phyloP scores from a whole-genome alignment of 306 rosid species.

The Vigna unguiculata region DNA sequence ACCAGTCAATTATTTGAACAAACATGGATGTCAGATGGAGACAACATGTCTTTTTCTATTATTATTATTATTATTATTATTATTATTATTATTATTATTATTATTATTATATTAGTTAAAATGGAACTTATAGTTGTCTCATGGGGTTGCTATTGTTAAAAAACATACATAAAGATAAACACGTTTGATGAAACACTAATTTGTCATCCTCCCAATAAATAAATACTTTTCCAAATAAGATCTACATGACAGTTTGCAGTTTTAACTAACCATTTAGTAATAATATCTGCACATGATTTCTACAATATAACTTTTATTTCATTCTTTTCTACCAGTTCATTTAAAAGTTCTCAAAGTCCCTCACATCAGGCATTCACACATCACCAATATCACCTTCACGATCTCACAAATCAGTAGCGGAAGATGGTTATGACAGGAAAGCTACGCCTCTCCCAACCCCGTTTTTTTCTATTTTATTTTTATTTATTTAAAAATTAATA shows the following conservation, averaged over 20 bases:
- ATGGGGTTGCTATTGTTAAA: too few species aligned
- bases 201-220: slow-evolving; percentile 25
- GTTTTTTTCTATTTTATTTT: too few species aligned
- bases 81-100: too few species aligned
- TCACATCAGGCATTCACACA: slow-evolving; percentile 6
- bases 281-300: neutral
- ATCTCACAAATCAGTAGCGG: too few species aligned
- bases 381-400: slow-evolving; percentile 6
- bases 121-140: too few species aligned
- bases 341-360: neutral
- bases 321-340: neutral
- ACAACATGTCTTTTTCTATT: neutral
- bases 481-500: too few species aligned
- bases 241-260: neutral
- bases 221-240: neutral
- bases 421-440: too few species aligned
- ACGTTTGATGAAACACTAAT: neutral
- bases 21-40: neutral
- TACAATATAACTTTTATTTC: neutral
- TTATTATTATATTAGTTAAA: too few species aligned
- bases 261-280: slow-evolving; percentile 14
- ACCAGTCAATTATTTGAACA: neutral
- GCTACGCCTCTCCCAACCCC: too few species aligned
- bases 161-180: too few species aligned
- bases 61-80: neutral